Evolutionary conservation across 345 rosid species (phyloP).

Genomic region (Salix koriyanagi): DNA sequence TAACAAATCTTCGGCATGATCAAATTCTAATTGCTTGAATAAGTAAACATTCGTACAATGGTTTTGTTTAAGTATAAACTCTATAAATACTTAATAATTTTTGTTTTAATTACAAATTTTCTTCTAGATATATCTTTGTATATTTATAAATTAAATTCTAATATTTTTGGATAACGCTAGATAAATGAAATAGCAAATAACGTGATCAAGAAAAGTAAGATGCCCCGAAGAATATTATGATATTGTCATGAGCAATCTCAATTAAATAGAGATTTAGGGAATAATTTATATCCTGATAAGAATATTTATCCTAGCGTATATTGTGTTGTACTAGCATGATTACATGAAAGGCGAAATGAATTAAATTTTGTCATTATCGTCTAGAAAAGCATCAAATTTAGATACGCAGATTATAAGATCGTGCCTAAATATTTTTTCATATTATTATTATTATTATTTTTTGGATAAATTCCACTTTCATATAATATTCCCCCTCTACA

Average conservation of each 20-base stretch:
- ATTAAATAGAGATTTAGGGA: background rate
- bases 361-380: background rate
- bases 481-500: too few species aligned
- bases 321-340: background rate
- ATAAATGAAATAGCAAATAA: background rate
- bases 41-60: too few species aligned
- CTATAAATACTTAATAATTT: too few species aligned
- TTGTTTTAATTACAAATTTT: too few species aligned
- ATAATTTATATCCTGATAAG: background rate
- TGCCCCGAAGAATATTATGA: background rate
- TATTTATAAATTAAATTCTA: too few species aligned
- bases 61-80: too few species aligned
- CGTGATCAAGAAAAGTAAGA: background rate
- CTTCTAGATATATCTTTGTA: too few species aligned
- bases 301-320: background rate
- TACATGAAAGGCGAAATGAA: background rate
- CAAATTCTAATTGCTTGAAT: too few species aligned
- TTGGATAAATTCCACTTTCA: too few species aligned
- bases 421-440: too few species aligned
- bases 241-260: background rate
- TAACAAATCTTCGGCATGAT: too few species aligned
- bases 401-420: background rate
- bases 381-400: background rate
- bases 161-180: background rate
- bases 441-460: too few species aligned